Conservation (phyloP, 108 stramenopile species). For the Cylindrotheca closterium region DNA sequence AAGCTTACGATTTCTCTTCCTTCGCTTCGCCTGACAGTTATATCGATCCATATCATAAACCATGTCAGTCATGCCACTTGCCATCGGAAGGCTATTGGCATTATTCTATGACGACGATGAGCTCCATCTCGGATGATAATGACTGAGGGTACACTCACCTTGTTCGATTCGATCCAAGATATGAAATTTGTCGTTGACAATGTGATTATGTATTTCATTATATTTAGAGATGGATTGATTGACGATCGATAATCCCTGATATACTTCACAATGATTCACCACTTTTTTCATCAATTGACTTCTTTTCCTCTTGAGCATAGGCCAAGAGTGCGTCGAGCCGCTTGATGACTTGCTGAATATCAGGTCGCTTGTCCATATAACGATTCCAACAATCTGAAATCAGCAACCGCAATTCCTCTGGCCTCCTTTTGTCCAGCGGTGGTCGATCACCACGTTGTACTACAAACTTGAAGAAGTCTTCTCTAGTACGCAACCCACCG, state of each 20-base stretch:
- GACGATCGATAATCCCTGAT: constrained; percentile 77
- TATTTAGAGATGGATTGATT: constrained; percentile 87
- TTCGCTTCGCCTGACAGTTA: too few species aligned
- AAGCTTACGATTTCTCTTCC: too few species aligned
- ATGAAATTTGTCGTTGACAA: too few species aligned
- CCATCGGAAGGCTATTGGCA: too few species aligned
- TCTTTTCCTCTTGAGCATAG: too few species aligned
- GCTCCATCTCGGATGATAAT: too few species aligned
- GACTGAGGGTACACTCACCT: too few species aligned
- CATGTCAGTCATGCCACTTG: too few species aligned
- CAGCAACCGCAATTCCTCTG: constrained; percentile 72
- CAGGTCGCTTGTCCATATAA: constrained; percentile 66
- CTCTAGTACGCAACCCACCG: constrained; percentile 80
- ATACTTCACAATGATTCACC: constrained; percentile 43
- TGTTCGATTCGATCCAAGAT: too few species aligned
- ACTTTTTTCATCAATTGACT: constrained; percentile 46
- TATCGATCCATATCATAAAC: too few species aligned
- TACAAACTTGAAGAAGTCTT: constrained; percentile 83
- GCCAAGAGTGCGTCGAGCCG: constrained; percentile 56
- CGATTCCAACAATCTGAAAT: constrained; percentile 76
- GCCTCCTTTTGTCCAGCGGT: constrained; percentile 86
- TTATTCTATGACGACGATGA: too few species aligned
- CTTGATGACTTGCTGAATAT: constrained; percentile 66
- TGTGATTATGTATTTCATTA: neutral
- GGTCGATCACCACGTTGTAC: constrained; percentile 91